Percentiles rank a stretch among this genome's conserved stretches.
These are phyloP conservation scores for Tylopilus rubrobrunneus DNA, from an alignment of 768 basidiomycete genomes.

Conservation along the genomic window DNA sequence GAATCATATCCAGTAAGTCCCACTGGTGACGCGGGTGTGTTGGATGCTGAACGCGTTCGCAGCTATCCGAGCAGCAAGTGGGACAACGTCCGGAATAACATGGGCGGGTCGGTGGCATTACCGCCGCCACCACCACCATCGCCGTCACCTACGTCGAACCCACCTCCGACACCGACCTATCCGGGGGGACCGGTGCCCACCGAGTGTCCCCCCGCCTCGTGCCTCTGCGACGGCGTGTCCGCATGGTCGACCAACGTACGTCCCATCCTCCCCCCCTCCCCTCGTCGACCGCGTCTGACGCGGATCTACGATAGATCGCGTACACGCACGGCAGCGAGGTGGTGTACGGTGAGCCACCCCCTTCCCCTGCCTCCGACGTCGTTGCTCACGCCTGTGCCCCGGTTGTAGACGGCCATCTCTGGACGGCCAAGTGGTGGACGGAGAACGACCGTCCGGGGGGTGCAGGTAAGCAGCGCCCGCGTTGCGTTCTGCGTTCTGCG, in stretches of 20 bases:
- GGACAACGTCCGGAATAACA: constrained; percentile 66
- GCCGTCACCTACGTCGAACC: too few species aligned
- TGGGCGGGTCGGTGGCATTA: constrained; percentile 32
- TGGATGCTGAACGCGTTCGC: background rate
- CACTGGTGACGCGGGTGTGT: background rate
- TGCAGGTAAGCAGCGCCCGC: constrained; percentile 4
- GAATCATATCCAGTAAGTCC: constrained; percentile 56
- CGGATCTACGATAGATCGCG: constrained; percentile 22
- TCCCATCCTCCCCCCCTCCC: too few species aligned
- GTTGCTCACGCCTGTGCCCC: too few species aligned
- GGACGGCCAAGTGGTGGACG: constrained; percentile 53
- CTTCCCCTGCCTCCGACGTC: too few species aligned
- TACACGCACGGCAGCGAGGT: constrained; percentile 36
- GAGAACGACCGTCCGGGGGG: constrained; percentile 36
- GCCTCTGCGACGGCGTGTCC: constrained; percentile 39
- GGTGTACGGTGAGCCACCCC: constrained; percentile 32
- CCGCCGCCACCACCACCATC: background rate
- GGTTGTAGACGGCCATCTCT: constrained; percentile 39
- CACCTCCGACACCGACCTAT: background rate
- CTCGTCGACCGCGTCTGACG: too few species aligned
- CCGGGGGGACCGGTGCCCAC: constrained; percentile 6
- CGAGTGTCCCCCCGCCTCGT: constrained; percentile 17
- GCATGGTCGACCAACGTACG: constrained; percentile 37
- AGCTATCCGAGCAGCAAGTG: constrained; percentile 69
- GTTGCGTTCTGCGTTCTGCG: too few species aligned